Evolutionary conservation across 495 filamentous ascomycete species (phyloP).

Genomic region (Podospora conica): DNA sequence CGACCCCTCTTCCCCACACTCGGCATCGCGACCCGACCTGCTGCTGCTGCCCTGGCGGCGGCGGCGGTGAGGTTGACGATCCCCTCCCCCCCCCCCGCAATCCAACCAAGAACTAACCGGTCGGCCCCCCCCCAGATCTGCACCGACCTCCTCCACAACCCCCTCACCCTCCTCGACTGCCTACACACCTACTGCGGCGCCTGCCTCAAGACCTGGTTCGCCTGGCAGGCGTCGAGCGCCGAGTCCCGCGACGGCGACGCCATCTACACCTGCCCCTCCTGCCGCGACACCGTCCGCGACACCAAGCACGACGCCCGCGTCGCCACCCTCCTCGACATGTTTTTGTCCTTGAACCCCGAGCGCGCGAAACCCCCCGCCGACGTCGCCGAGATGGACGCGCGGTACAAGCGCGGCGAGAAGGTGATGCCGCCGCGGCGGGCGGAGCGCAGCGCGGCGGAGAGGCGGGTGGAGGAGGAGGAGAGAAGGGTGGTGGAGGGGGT

Average conservation of each 20-base stretch:
- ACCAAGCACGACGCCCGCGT: slow-evolving; percentile 80
- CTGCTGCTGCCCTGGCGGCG: neutral
- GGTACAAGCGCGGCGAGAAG: slow-evolving; percentile 72
- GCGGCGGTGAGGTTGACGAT: neutral
- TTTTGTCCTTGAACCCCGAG: slow-evolving; percentile 66
- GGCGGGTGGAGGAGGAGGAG: slow-evolving; percentile 57
- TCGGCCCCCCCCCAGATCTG: slow-evolving; percentile 63
- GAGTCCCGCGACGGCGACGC: slow-evolving; percentile 41
- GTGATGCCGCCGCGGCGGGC: slow-evolving; percentile 53
- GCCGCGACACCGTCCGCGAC: slow-evolving; percentile 74
- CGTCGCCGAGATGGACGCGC: slow-evolving; percentile 59
- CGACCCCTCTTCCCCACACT: neutral
- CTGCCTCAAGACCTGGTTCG: slow-evolving; percentile 94
- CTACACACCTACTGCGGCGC: slow-evolving; percentile 95
- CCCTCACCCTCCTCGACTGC: slow-evolving; percentile 92
- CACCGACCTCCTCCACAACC: slow-evolving; percentile 91
- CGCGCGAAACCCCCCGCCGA: slow-evolving; percentile 60
- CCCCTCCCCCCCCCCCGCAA: neutral
- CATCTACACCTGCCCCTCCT: slow-evolving; percentile 84
- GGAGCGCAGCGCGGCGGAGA: slow-evolving; percentile 41
- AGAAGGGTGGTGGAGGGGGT: slow-evolving; percentile 63
- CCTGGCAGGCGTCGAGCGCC: slow-evolving; percentile 46
- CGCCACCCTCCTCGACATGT: slow-evolving; percentile 77
- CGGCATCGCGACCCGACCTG: neutral
- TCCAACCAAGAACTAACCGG: neutral